Evolutionary conservation across 495 filamentous ascomycete species (phyloP).

Genomic region (Parmelia sp.): DNA sequence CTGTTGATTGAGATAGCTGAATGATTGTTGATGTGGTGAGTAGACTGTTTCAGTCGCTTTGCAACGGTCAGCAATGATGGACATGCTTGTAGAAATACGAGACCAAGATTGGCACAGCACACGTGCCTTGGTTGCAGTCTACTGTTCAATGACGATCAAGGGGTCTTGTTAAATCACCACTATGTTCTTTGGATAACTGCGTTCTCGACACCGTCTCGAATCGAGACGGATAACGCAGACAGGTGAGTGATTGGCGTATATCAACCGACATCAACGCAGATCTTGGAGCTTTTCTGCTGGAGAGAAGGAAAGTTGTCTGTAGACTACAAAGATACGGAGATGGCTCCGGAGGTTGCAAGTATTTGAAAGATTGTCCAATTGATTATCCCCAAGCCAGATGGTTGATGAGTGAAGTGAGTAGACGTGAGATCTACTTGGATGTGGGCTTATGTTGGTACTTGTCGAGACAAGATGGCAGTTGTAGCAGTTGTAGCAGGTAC

Average conservation of each 20-base stretch:
- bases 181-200: constrained; percentile 65
- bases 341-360: neutral
- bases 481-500: too few species aligned
- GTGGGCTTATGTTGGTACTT: neutral
- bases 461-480: too few species aligned
- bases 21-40: neutral
- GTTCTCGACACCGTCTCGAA: constrained; percentile 67
- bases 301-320: neutral
- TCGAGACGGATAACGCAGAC: constrained; percentile 62
- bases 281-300: constrained; percentile 1
- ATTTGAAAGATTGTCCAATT: neutral
- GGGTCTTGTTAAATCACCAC: constrained; percentile 50
- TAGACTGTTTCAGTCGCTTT: neutral
- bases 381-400: neutral
- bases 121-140: neutral
- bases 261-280: constrained; percentile 69
- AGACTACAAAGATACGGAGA: neutral
- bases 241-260: constrained; percentile 60
- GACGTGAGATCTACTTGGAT: neutral
- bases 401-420: neutral
- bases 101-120: neutral
- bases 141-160: constrained; percentile 30
- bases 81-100: too few species aligned
- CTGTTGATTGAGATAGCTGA: constrained; percentile 7
- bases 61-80: neutral